A percentile compares a stretch with the other conserved stretches of the same genome.
phyloP scores from a whole-genome alignment of 176 grass and related monocot genomes.

The Eleusine coracana region DNA sequence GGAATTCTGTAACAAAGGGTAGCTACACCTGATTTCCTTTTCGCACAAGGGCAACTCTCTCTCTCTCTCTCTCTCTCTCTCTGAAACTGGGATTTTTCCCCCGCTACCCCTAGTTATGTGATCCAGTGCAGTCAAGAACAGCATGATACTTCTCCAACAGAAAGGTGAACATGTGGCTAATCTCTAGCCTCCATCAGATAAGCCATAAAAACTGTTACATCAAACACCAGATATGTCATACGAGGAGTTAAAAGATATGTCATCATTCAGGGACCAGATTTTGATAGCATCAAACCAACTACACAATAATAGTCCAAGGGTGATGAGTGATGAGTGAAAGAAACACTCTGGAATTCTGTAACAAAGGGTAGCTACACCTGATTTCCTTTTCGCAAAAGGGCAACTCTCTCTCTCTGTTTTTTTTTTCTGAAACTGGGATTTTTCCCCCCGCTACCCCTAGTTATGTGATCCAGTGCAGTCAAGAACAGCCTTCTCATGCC shows the following conservation, averaged over 20 bases:
- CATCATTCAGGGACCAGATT: neutral
- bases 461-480: slow-evolving; percentile 62
- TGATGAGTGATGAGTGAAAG: neutral
- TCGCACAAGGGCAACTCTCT: neutral
- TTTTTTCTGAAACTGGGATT: neutral
- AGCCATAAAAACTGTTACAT: slow-evolving; percentile 10
- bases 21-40: neutral
- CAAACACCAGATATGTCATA: neutral
- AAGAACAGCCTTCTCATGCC: slow-evolving; percentile 79
- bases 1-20: neutral
- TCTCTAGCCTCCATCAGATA: neutral
- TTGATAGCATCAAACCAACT: slow-evolving; percentile 20
- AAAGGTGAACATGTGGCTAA: slow-evolving; percentile 22
- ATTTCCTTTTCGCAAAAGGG: neutral
- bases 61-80: too few species aligned
- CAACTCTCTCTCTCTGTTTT: neutral
- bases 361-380: neutral
- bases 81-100: neutral
- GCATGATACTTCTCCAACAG: slow-evolving; percentile 44
- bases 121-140: slow-evolving; percentile 65
- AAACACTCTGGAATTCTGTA: neutral
- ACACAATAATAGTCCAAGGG: slow-evolving; percentile 4
- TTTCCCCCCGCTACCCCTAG: slow-evolving; percentile 19
- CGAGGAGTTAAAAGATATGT: neutral
- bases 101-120: slow-evolving; percentile 39